These are phyloP conservation scores for Macrophomina phaseolina DNA, from an alignment of 2,329 filamentous ascomycete species.

Conservation along the genomic window DNA sequence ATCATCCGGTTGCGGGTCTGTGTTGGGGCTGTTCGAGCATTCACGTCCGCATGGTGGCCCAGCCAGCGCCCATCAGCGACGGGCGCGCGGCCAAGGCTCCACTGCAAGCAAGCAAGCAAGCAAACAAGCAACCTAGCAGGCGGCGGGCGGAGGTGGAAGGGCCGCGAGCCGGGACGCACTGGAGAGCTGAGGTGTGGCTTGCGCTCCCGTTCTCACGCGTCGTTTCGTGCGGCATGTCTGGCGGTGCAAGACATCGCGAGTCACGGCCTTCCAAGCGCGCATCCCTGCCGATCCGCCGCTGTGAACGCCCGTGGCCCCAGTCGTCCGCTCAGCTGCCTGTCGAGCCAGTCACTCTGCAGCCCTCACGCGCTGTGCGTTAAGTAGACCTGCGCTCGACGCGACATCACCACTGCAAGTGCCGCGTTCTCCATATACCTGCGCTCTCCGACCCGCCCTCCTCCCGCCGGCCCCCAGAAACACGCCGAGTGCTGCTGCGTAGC, in stretches of 20 bases:
- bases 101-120: too few species aligned
- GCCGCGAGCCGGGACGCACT: too few species aligned
- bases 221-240: background rate
- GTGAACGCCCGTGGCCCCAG: background rate
- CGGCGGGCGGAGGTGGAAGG: too few species aligned
- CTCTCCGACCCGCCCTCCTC: background rate
- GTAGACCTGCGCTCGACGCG: background rate
- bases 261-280: slow-evolving; percentile 18
- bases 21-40: too few species aligned
- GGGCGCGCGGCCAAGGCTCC: too few species aligned
- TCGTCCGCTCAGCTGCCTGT: slow-evolving; percentile 22
- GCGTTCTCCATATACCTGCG: slow-evolving; percentile 4
- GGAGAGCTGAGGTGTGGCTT: background rate
- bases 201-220: background rate
- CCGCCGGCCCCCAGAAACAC: background rate
- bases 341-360: slow-evolving; percentile 24
- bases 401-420: background rate
- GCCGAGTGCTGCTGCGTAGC: slow-evolving; percentile 1
- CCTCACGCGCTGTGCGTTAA: slow-evolving; percentile 12
- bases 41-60: too few species aligned
- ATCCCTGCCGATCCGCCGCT: slow-evolving; percentile 23
- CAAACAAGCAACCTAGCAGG: too few species aligned
- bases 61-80: too few species aligned
- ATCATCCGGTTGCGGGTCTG: too few species aligned
- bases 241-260: background rate